phyloP scores from a whole-genome alignment of 2,329 filamentous ascomycete species.

The Ascochyta clinopodiicola region DNA sequence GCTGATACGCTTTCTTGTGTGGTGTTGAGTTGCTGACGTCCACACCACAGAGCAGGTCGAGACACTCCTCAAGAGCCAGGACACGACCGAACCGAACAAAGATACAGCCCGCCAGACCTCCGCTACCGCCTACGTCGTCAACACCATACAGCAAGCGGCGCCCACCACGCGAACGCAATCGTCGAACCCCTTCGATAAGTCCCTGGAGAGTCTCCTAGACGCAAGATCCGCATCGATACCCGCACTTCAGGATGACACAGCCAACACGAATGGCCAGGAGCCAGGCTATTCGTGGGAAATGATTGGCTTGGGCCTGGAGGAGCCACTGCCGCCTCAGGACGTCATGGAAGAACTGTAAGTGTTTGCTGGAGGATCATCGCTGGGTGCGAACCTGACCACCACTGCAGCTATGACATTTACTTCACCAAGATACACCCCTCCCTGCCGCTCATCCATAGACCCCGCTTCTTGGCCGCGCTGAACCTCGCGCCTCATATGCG shows the following conservation, averaged over 20 bases:
- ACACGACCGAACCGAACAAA: slow-evolving; percentile 52
- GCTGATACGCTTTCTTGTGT: slow-evolving; percentile 41
- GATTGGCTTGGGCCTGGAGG: slow-evolving; percentile 80
- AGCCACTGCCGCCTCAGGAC: slow-evolving; percentile 78
- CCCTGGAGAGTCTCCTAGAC: slow-evolving; percentile 17
- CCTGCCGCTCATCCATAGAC: slow-evolving; percentile 86
- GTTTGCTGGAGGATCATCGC: no score
- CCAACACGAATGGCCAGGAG: slow-evolving; percentile 26
- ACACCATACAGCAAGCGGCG: slow-evolving; percentile 34
- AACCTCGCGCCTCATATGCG: slow-evolving; percentile 85
- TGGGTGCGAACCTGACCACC: slow-evolving; percentile 16
- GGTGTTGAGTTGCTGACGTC: slow-evolving; percentile 14
- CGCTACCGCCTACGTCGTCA: slow-evolving; percentile 42
- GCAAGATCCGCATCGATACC: slow-evolving; percentile 27
- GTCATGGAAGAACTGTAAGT: slow-evolving; percentile 84
- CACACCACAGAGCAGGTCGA: slow-evolving; percentile 80
- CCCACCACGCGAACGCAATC: slow-evolving; percentile 30
- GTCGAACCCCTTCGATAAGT: slow-evolving; percentile 7
- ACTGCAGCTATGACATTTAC: slow-evolving; percentile 75
- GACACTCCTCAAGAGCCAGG: slow-evolving; percentile 83
- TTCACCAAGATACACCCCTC: slow-evolving; percentile 91
- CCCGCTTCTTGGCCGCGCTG: slow-evolving; percentile 86
- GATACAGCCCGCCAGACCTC: slow-evolving; percentile 32
- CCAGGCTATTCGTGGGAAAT: slow-evolving; percentile 79
- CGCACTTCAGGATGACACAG: slow-evolving; percentile 22